Base-by-base conservation (phyloP, 2,329 filamentous ascomycete species). In the Pseudogymnoascus sp. region DNA sequence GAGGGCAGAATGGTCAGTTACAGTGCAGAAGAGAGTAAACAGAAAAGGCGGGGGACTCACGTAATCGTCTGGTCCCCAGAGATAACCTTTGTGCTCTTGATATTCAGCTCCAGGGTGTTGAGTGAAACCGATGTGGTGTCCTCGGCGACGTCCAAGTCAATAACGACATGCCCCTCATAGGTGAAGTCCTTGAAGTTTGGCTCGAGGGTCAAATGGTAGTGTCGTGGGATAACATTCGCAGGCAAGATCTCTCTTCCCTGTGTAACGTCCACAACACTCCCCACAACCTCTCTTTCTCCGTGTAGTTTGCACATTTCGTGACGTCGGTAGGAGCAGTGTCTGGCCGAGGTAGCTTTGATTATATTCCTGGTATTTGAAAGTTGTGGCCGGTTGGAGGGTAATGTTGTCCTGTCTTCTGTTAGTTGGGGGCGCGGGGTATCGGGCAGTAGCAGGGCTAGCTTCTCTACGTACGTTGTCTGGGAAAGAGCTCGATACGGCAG, bases 171-270 rank as follows among this genome's bases (percentile, higher is more conserved):
- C 68, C 93, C 93, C 65, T 93, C 84, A 74, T 93, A 97, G 67
- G 86, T 91, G 77, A 95, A 91, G 68, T 88, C 92, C 70, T 89
- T 83, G 70, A 97, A 90, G 79, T 97, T 86, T 63, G 93, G 92
- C 79, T 97, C 95, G 67, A 97, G 82, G 1, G 90, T 95, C 70
- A 97, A 78, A 76, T 96, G 86, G 78, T 97, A 97, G 79, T 97
- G 92, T 40, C 83, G 78, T n/a, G 93, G 93, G 75, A 93, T 89
- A 72, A 97, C 91, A 73, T 97, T 96, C 77, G 87, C 87, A 62
- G 93, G 95, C 70, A 97, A 83, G 68, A 97, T 88, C 80, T 96
- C 89, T 71, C 93, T 87, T 68, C 84, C 86, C 69, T 83, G 82
- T 62, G 82, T 77, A 69, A 88, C 80, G 73, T 87, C 81, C 67